Conservation (phyloP, 1,139 yeast genomes). For the Sugiyamaella pinicola region DNA sequence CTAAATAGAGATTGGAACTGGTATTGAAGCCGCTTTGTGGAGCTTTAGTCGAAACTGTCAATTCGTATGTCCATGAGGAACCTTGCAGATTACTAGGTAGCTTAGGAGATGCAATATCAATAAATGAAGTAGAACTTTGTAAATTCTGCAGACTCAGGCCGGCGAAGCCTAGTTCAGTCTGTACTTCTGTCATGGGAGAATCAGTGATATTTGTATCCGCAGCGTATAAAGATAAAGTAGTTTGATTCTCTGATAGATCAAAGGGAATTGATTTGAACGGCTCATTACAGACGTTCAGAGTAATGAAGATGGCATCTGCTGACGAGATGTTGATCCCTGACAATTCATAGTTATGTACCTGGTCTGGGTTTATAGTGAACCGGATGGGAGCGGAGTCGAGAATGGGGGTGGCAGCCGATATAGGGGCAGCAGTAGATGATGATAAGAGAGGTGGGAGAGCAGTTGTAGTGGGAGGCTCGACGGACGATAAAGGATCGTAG, state of each 20-base stretch:
- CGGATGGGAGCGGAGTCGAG: slow-evolving; percentile 30
- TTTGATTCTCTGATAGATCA: slow-evolving; percentile 20
- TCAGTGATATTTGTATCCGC: slow-evolving; percentile 20
- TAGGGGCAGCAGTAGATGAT: background rate
- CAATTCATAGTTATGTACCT: slow-evolving; percentile 33
- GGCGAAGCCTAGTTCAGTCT: slow-evolving; percentile 33
- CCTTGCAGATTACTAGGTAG: slow-evolving; percentile 5
- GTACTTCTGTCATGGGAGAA: slow-evolving; percentile 18
- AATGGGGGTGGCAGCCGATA: slow-evolving; percentile 28
- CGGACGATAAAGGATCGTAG: no score
- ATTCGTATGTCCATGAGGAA: slow-evolving; percentile 50
- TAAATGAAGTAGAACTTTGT: slow-evolving; percentile 23
- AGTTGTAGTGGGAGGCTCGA: background rate
- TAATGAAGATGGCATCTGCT: slow-evolving; percentile 25
- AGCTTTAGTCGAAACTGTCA: slow-evolving; percentile 69
- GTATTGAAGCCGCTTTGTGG: slow-evolving; percentile 73
- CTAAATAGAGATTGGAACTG: slow-evolving; percentile 57
- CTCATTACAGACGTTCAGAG: slow-evolving; percentile 32
- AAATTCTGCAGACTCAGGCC: slow-evolving; percentile 30
- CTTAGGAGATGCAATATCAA: slow-evolving; percentile 31
- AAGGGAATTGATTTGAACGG: slow-evolving; percentile 21
- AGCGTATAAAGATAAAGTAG: slow-evolving; percentile 28
- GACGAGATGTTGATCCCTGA: slow-evolving; percentile 21
- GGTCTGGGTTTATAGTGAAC: slow-evolving; percentile 36
- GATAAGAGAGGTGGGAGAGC: background rate